Base-by-base conservation (phyloP, 179 eudicot genomes). In the Patellifolia procumbens region DNA sequence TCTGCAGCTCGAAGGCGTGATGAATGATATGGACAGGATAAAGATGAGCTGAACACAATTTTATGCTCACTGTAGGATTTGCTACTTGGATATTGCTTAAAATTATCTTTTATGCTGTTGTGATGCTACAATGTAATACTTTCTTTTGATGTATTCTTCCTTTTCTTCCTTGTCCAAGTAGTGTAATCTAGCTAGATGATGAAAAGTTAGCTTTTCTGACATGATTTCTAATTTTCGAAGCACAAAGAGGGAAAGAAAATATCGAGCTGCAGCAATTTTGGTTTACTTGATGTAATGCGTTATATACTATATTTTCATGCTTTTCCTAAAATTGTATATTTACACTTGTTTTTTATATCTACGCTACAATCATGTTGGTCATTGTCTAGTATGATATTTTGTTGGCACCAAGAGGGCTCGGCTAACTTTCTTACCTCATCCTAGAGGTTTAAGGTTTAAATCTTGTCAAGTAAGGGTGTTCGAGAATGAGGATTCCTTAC, bases 1-100 rank as follows among this genome's bases (percentile, higher is more conserved):
- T 69, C 13, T 81, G 85, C 96, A 94, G 98, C 90, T 92, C 58
- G 98, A 94, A 84, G 96, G 91, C 28, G 79, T 91, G 85, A 92
- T 92, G 82, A 86, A 52, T 28, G 92, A 94, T n/a, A 68, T 94
- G 86, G 98, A 92, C 85, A 84, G 94, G 88, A 79, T 89, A 74
- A 92, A 89, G 86, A 75, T 94, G 70, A 96, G 91, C 62, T 81
- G 73, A 48, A 51, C 53, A 52, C 39, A 24, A n/a, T 66, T 68
- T 46, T 70, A 35, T 75, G 65, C 32, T 11, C 28, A 48, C 35
- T 68, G 46, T 70, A 61, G 75, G 48, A 15, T 24, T 26, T 70
- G 19, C 9, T 74, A 5, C 22, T 9, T 11, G 13, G n/a, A 24
- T 9, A 7, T 45, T 39, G 55, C 17, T 42, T 13, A 6, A 17